Base-by-base conservation (phyloP, 257 asterid genomes). In the Nicotiana sylvestris region DNA sequence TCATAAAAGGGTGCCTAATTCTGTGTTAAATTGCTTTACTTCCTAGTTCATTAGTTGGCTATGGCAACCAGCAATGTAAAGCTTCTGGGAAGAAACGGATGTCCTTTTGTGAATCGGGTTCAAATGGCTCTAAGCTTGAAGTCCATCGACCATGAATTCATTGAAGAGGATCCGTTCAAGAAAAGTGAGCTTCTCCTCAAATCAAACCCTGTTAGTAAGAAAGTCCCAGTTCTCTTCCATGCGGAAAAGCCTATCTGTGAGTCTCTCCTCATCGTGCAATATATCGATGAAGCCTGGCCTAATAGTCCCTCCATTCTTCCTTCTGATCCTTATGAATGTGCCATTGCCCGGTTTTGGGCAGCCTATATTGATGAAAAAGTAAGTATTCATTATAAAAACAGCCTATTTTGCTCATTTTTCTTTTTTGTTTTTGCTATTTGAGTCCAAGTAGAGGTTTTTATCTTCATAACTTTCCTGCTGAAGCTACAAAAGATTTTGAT, bases 341-440 rank as follows among this genome's bases (percentile, higher is more conserved):
- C 94, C 58, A 62, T 55, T 2, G 88, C 94, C 8, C 90, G 90
- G 5, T 92, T 92, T 16, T 91, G 95, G 97, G 92, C 88, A 37
- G 83, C 89, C 56, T 91, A 86, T 60, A 43, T 91, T 12, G 93
- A 91, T 82, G 89, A 89, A 0, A 89, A 85, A 89, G 93, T 91
- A 84, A 4, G 11, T 8, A 0, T 46, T 53, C 17, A 53, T 3
- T 53, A 13, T 53, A 53, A 0, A 53, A 53, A 0, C 3, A 64
- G 2, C 37, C 9, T 1, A 9, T 64, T 64, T 33, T 35, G 39
- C 39, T 5, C 5, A 5, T 4, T 61, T 61, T 64, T 27, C 4
- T 6, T 62, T 9, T 27, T 27, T 27, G 18, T 10, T 10, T 64
- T 6, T 64, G 15, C 37, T 25, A 2, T 15, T 29, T 9, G 51